Evolutionary conservation across 768 basidiomycete genomes (phyloP).

Genomic region (Clitopilus hobsonii): DNA sequence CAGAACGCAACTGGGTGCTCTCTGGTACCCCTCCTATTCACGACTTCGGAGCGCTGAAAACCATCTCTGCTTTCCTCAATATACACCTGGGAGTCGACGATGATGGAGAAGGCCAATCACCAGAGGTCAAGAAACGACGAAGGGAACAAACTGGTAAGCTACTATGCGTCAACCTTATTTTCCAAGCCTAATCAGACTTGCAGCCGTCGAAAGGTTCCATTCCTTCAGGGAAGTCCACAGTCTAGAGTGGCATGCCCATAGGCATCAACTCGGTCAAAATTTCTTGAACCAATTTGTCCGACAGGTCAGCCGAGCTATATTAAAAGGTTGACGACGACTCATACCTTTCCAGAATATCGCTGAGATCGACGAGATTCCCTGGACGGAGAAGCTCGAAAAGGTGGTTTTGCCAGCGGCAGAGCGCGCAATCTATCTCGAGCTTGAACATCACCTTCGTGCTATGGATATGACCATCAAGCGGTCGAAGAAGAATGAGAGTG

Average conservation of each 20-base stretch:
- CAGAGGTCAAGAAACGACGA: constrained; percentile 73
- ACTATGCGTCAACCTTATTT: constrained; percentile 5
- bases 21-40: constrained; percentile 94
- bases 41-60: constrained; percentile 87
- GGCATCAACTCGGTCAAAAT: constrained; percentile 74
- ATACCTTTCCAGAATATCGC: constrained; percentile 69
- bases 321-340: not conserved
- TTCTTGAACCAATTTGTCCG: constrained; percentile 82
- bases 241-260: constrained; percentile 87
- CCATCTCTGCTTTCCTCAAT: constrained; percentile 82
- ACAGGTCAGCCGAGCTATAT: constrained; percentile 48
- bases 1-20: constrained; percentile 89
- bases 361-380: constrained; percentile 94
- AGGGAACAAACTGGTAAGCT: constrained; percentile 76
- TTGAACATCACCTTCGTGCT: constrained; percentile 89
- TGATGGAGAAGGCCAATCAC: constrained; percentile 73
- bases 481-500: constrained; percentile 67
- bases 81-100: constrained; percentile 93
- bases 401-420: constrained; percentile 87
- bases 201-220: constrained; percentile 90
- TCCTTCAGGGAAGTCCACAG: constrained; percentile 95
- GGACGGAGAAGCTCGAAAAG: constrained; percentile 53
- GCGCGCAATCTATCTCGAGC: constrained; percentile 89
- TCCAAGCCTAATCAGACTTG: constrained; percentile 7
- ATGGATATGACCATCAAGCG: constrained; percentile 80